These are phyloP conservation scores for Purpureocillium lavendulum DNA, from an alignment of 2,329 filamentous ascomycete genomes.

Conservation along the genomic window DNA sequence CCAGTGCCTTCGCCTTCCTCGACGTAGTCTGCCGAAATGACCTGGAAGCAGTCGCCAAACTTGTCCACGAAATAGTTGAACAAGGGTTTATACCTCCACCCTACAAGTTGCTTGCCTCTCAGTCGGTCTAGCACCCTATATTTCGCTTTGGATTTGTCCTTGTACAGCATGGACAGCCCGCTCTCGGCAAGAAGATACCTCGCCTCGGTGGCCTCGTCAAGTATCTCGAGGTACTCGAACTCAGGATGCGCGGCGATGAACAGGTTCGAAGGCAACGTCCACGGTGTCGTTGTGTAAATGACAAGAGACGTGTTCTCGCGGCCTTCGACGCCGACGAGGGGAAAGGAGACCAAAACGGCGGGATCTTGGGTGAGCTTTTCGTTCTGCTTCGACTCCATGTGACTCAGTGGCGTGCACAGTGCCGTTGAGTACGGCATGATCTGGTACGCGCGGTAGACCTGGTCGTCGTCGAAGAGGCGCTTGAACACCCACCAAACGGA, in stretches of 20 bases:
- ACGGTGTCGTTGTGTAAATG: constrained; percentile 83
- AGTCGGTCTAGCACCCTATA: constrained; percentile 75
- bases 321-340: constrained; percentile 66
- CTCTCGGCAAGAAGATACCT: constrained; percentile 81
- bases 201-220: constrained; percentile 73
- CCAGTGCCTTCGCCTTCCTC: constrained; percentile 86
- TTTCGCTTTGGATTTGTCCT: constrained; percentile 92
- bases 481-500: constrained; percentile 96
- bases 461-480: constrained; percentile 79
- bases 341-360: constrained; percentile 81
- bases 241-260: constrained; percentile 70
- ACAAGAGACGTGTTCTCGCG: no score
- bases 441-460: constrained; percentile 82
- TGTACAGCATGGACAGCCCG: constrained; percentile 75
- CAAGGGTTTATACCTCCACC: constrained; percentile 81
- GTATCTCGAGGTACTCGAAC: constrained; percentile 81
- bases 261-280: constrained; percentile 76
- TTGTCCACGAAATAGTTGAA: constrained; percentile 87
- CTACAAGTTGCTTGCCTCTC: constrained; percentile 76
- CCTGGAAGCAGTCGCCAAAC: constrained; percentile 77
- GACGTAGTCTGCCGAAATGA: constrained; percentile 78
- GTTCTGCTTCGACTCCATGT: constrained; percentile 91
- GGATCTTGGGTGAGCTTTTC: constrained; percentile 91
- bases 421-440: constrained; percentile 96
- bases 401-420: constrained; percentile 80